Conservation (phyloP, 495 filamentous ascomycete genomes). For the Aspergillus steynii region DNA sequence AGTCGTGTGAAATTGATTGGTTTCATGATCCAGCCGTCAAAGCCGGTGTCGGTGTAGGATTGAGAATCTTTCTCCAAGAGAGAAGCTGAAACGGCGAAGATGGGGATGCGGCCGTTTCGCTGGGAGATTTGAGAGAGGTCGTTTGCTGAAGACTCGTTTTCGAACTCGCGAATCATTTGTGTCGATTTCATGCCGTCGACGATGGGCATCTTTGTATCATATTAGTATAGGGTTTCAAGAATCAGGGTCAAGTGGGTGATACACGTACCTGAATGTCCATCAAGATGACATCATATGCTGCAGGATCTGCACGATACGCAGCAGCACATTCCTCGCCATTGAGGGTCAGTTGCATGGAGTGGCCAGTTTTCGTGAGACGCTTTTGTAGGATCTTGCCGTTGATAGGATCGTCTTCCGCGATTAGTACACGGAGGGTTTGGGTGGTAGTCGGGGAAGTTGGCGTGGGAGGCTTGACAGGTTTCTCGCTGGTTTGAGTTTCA, state of each 20-base stretch:
- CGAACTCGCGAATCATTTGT: conserved; percentile 75
- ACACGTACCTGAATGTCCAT: conserved; percentile 89
- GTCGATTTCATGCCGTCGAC: conserved; percentile 84
- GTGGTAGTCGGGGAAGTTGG: conserved; percentile 16
- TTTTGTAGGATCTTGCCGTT: conserved; percentile 89
- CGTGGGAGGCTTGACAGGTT: conserved; percentile 21
- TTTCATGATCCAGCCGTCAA: conserved; percentile 89
- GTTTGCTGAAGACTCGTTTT: conserved; percentile 50
- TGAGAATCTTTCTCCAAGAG: conserved; percentile 68
- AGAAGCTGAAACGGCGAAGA: conserved; percentile 90
- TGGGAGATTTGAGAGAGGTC: conserved; percentile 44
- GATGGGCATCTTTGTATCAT: conserved; percentile 76
- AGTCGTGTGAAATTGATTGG: conserved; percentile 70
- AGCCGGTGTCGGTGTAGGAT: conserved; percentile 76
- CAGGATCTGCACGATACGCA: conserved; percentile 59
- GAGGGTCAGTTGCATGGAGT: conserved; percentile 68
- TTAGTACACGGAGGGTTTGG: conserved; percentile 61
- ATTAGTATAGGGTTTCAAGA: conserved; percentile 6
- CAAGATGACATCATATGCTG: conserved; percentile 76
- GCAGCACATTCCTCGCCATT: conserved; percentile 88
- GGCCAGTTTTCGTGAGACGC: conserved; percentile 76
- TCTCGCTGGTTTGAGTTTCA: conserved; percentile 1
- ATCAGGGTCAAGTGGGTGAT: neutral
- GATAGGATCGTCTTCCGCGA: conserved; percentile 92
- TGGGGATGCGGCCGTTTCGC: conserved; percentile 57